These are phyloP conservation scores for Ophiostoma quercus DNA, from an alignment of 2,329 filamentous ascomycete species.

Conservation along the genomic window DNA sequence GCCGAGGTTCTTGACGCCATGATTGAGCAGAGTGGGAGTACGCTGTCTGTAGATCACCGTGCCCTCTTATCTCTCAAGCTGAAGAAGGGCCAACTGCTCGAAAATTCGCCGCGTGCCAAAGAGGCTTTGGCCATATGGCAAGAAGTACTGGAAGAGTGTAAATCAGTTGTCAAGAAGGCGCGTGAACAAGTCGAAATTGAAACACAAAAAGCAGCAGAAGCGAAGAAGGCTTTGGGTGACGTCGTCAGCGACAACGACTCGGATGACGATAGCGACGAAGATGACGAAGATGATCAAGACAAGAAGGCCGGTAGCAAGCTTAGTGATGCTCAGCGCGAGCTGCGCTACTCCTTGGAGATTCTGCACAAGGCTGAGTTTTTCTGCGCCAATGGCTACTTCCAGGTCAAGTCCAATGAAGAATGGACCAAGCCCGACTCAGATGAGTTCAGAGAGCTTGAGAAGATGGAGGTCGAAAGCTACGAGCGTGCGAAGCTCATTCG, in stretches of 20 bases:
- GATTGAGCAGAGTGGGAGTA: conserved; percentile 75
- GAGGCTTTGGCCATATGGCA: conserved; percentile 69
- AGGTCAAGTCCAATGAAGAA: conserved; percentile 67
- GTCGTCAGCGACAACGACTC: conserved; percentile 26
- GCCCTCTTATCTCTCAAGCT: conserved; percentile 59
- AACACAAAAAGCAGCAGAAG: conserved; percentile 30
- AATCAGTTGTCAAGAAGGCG: conserved; percentile 56
- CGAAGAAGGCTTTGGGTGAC: neutral
- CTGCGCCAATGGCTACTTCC: conserved; percentile 74
- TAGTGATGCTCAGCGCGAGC: conserved; percentile 55
- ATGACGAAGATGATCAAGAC: conserved; percentile 35
- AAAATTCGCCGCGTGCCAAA: conserved; percentile 63
- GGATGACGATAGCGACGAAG: conserved; percentile 35
- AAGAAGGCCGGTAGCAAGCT: conserved; percentile 40
- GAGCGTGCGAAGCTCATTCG: conserved; percentile 72
- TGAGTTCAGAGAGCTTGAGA: conserved; percentile 61
- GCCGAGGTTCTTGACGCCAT: conserved; percentile 83
- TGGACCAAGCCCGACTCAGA: conserved; percentile 62
- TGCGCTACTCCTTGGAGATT: conserved; percentile 70
- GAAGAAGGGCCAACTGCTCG: conserved; percentile 69
- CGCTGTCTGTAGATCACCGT: conserved; percentile 64
- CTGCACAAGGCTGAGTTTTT: conserved; percentile 82
- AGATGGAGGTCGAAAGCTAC: conserved; percentile 66
- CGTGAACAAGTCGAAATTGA: conserved; percentile 56
- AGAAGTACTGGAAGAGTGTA: conserved; percentile 46